Percentiles rank a stretch among this genome's conserved stretches.
phyloP scores from a whole-genome alignment of 176 grass and related monocot species.

The Saccharum spontaneum region DNA sequence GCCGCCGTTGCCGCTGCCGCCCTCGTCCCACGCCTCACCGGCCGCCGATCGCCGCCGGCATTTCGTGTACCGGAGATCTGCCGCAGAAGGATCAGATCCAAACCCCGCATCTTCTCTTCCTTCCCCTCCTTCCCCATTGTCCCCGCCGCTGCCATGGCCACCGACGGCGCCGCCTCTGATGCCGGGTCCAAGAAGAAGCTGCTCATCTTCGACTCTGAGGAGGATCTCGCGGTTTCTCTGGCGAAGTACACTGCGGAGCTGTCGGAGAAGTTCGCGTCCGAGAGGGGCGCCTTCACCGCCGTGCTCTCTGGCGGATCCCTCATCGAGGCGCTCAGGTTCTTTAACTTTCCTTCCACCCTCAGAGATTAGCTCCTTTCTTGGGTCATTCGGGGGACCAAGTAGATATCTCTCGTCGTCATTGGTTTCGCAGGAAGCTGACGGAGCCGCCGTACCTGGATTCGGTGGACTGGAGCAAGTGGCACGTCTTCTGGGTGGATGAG shows the following conservation, averaged over 20 bases:
- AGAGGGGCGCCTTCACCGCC: constrained; percentile 82
- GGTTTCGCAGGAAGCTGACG: constrained; percentile 66
- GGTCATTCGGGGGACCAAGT: background rate
- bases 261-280: constrained; percentile 65
- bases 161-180: constrained; percentile 22
- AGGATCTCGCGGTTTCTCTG: constrained; percentile 63
- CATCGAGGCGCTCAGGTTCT: constrained; percentile 48
- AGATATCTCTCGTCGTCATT: background rate
- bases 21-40: constrained; percentile 2
- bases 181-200: constrained; percentile 41
- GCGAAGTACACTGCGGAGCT: constrained; percentile 82
- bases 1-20: constrained; percentile 4
- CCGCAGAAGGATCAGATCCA: background rate
- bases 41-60: background rate
- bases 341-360: background rate
- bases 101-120: background rate
- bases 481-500: constrained; percentile 97
- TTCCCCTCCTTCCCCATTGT: background rate
- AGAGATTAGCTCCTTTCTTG: constrained; percentile 2
- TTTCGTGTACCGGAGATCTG: background rate
- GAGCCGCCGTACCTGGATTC: constrained; percentile 81
- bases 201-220: constrained; percentile 56
- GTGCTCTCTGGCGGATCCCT: constrained; percentile 92
- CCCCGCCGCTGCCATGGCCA: constrained; percentile 47
- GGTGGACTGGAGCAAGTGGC: constrained; percentile 88